These are phyloP conservation scores for Pichia sp. DNA, from an alignment of 1,139 yeast species.

Conservation along the genomic window DNA sequence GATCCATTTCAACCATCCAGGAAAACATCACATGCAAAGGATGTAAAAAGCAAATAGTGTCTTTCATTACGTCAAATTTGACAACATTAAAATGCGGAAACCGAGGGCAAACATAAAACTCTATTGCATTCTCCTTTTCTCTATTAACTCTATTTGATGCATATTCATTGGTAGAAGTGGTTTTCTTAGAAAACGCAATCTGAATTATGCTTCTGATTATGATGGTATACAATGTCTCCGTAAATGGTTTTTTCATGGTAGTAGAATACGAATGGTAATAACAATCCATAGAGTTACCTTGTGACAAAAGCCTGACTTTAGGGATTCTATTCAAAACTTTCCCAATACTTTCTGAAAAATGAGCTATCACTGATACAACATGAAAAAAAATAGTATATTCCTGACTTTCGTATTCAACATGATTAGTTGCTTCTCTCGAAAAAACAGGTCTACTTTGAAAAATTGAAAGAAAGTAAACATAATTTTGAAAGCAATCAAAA, in stretches of 20 bases:
- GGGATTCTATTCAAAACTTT: constrained; percentile 35
- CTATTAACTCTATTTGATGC: too few species aligned
- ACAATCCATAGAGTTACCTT: constrained; percentile 15
- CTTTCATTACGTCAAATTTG: constrained; percentile 34
- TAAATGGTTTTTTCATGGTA: constrained; percentile 14
- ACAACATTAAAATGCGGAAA: constrained; percentile 24
- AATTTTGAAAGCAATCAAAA: constrained; percentile 35
- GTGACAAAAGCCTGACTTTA: constrained; percentile 10
- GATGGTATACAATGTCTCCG: constrained; percentile 14
- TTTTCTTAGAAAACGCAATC: too few species aligned
- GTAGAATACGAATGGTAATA: constrained; percentile 14
- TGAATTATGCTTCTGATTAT: constrained; percentile 13
- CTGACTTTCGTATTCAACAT: constrained; percentile 85
- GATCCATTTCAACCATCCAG: constrained; percentile 53
- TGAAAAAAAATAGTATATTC: constrained; percentile 80
- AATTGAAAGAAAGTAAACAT: constrained; percentile 55
- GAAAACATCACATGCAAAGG: constrained; percentile 72
- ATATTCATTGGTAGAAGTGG: too few species aligned
- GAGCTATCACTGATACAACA: constrained; percentile 62
- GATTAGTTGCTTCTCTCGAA: constrained; percentile 68
- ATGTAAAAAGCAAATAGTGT: constrained; percentile 63
- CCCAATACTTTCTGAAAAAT: constrained; percentile 51
- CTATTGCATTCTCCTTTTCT: constrained; percentile 19
- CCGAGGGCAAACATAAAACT: constrained; percentile 10
- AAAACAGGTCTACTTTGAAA: constrained; percentile 80